Evolutionary conservation across 2,329 filamentous ascomycete genomes (phyloP), one percentile per base, ranked within the genome.

Genomic region (Nemania abortiva): DNA sequence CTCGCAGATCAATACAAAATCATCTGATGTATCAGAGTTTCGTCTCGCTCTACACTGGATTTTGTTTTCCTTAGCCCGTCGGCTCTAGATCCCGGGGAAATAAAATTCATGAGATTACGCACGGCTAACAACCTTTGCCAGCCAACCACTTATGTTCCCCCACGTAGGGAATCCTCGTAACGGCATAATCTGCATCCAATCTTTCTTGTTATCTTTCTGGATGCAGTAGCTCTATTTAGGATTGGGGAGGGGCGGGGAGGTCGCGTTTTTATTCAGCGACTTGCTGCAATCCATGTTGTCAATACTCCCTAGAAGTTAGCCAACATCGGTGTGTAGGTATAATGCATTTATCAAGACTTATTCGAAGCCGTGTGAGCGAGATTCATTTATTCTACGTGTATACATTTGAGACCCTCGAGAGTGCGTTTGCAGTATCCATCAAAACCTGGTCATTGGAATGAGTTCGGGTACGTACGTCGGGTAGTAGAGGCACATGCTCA

Each of bases 401-500:
- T 47, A 37, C 5, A 27, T 34, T 31, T 45, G 27, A 34, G 20
- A 22, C 31, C 24, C 31, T 42, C 34, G 10, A n/a, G n/a, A 54
- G 22, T 49, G 53, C 45, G 53, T 67, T 62, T 67, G 65, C n/a
- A 47, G 49, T 4, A 3, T 42, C 5, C 22, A 24, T 29, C 15
- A 3, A 24, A 15, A 63, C 42, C 31, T 52, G 4, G 20, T 63
- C 1, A 34, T 58, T 57, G 18, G 53, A n/a, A 27, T 54, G 15
- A 6, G 47, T 13, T 5, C 58, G 58, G 64, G n/a, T 63, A 54
- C 47, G 37, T 49, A 45, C 59, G 20, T 63, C 37, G 34, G 49
- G 47, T 15, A 60, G 11, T 11, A 18, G 10, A 39, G 27, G 29
- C 37, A n/a, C 6, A 27, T 9, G 58, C 1, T 31, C 56, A 50